Percentiles rank a stretch among this genome's conserved stretches.
These are phyloP conservation scores for Ceriops tagal DNA, from an alignment of 345 rosid species.

Conservation along the genomic window DNA sequence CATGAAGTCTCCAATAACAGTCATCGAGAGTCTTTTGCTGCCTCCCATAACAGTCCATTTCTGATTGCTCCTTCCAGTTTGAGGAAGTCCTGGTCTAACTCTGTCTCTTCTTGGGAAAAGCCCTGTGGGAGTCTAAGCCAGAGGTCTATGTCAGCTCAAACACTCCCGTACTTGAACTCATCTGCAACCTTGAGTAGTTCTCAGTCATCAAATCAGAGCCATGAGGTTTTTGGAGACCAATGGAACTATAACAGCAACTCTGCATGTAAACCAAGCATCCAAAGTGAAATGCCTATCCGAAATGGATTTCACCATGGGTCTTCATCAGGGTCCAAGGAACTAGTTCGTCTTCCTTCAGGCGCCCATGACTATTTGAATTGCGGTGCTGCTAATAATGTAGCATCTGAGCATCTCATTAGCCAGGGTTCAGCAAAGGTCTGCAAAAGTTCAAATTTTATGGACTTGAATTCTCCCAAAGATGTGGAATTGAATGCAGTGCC, in stretches of 20 bases:
- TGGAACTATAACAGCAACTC: slow-evolving; percentile 42
- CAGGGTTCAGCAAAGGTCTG: slow-evolving; percentile 30
- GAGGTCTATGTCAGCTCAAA: slow-evolving; percentile 48
- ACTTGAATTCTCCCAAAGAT: slow-evolving; percentile 34
- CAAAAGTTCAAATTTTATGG: slow-evolving; percentile 27
- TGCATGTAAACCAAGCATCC: slow-evolving; percentile 44
- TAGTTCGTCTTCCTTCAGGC: slow-evolving; percentile 21
- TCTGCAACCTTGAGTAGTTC: slow-evolving; percentile 42
- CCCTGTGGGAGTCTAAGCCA: slow-evolving; percentile 48
- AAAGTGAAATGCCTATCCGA: slow-evolving; percentile 38
- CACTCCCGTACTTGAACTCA: slow-evolving; percentile 44
- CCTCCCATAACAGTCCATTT: slow-evolving; percentile 42
- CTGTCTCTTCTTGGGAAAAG: slow-evolving; percentile 56
- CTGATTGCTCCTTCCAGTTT: slow-evolving; percentile 41
- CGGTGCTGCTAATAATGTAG: slow-evolving; percentile 25
- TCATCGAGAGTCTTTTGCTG: slow-evolving; percentile 45
- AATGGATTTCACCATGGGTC: slow-evolving; percentile 53
- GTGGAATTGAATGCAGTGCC: slow-evolving; percentile 47
- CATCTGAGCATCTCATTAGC: slow-evolving; percentile 25
- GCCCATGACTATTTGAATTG: slow-evolving; percentile 32
- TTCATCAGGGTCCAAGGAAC: slow-evolving; percentile 52
- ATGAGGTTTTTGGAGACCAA: slow-evolving; percentile 50
- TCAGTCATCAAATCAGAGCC: slow-evolving; percentile 43
- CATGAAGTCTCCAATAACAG: slow-evolving; percentile 35
- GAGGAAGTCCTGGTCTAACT: slow-evolving; percentile 49